Percentiles rank a stretch among this genome's conserved stretches.
Conservation (phyloP, 257 asterid species). For the Forsythia suspensa region DNA sequence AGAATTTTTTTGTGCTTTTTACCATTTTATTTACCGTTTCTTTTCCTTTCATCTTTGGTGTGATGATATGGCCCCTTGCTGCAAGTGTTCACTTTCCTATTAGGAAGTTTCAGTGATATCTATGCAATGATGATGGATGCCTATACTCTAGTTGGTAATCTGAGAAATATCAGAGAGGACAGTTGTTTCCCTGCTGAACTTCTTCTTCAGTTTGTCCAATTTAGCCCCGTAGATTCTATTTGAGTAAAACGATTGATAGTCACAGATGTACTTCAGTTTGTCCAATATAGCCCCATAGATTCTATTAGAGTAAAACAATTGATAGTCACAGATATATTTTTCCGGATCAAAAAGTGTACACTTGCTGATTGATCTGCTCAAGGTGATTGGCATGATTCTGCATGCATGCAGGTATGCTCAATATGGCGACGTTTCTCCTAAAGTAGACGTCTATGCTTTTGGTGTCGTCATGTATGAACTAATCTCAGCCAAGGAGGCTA, state of each 20-base stretch:
- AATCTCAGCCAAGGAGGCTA: conserved; percentile 92
- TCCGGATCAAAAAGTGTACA: neutral
- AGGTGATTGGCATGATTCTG: conserved; percentile 13
- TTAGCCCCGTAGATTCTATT: neutral
- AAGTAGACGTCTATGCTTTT: conserved; percentile 93
- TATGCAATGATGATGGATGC: too few relatives aligned
- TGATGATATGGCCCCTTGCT: too few relatives aligned
- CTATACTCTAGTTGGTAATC: too few relatives aligned
- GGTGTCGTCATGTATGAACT: conserved; percentile 92
- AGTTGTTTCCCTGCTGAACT: neutral
- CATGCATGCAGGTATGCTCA: conserved; percentile 76
- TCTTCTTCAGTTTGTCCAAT: conserved; percentile 3
- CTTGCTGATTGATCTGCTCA: neutral
- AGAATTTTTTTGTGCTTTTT: too few relatives aligned
- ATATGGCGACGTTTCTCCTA: conserved; percentile 87
- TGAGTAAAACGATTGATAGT: neutral
- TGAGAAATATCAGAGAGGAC: too few relatives aligned
- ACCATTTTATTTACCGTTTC: too few relatives aligned
- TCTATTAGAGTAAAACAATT: neutral
- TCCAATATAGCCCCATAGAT: neutral
- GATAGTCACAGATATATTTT: neutral
- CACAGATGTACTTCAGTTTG: neutral
- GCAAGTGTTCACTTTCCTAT: too few relatives aligned
- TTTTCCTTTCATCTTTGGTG: too few relatives aligned
- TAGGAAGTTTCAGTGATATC: too few relatives aligned